These are phyloP conservation scores for Phialemoniopsis sp. DNA, from an alignment of 2,329 filamentous ascomycete species.

Conservation along the genomic window DNA sequence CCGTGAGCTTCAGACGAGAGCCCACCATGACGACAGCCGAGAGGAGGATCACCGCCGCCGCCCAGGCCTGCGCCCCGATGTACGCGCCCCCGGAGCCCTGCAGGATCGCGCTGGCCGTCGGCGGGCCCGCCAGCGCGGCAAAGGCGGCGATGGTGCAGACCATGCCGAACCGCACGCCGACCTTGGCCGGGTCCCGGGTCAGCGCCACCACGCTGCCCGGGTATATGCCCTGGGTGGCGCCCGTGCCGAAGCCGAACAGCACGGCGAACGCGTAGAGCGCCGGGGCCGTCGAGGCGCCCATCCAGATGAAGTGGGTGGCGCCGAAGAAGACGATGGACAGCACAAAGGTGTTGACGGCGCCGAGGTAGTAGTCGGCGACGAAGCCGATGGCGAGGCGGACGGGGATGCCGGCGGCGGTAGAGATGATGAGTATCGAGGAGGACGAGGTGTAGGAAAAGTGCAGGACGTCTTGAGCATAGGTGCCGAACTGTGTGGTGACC, in stretches of 20 bases:
- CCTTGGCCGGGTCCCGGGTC: slow-evolving; percentile 28
- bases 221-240: slow-evolving; percentile 31
- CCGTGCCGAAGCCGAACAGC: slow-evolving; percentile 38
- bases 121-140: slow-evolving; percentile 35
- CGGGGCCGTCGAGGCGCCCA: slow-evolving; percentile 34
- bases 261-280: slow-evolving; percentile 39
- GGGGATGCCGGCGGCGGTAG: slow-evolving; percentile 52
- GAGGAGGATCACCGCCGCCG: slow-evolving; percentile 8
- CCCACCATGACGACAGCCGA: slow-evolving; percentile 3
- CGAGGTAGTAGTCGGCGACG: slow-evolving; percentile 46
- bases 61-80: slow-evolving; percentile 11
- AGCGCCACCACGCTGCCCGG: slow-evolving; percentile 28
- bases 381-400: slow-evolving; percentile 48
- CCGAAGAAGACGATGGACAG: slow-evolving; percentile 40
- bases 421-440: slow-evolving; percentile 51
- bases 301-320: slow-evolving; percentile 34
- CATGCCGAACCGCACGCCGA: slow-evolving; percentile 39
- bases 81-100: slow-evolving; percentile 6
- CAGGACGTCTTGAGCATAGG: slow-evolving; percentile 27
- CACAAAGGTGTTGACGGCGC: slow-evolving; percentile 49
- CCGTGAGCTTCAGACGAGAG: slow-evolving; percentile 6
- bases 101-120: slow-evolving; percentile 15
- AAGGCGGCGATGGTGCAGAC: slow-evolving; percentile 31
- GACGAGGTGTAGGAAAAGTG: slow-evolving; percentile 43
- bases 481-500: slow-evolving; percentile 16